Evolutionary conservation across 495 filamentous ascomycete genomes (phyloP), one percentile per base, ranked within the genome.

Genomic region (Ramalina intermedia): DNA sequence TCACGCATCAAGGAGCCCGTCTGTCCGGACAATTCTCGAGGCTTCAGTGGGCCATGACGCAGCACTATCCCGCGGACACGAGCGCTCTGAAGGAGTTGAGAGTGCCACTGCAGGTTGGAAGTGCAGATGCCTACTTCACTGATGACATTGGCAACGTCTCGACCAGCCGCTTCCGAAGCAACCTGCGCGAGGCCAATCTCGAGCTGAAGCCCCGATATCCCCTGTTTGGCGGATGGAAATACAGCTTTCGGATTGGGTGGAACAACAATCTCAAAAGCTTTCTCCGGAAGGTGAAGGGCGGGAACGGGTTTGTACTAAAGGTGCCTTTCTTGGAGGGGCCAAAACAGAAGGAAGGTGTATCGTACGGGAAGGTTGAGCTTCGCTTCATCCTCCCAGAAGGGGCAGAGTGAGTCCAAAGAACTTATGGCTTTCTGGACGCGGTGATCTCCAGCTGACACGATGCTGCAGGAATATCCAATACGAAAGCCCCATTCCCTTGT

Each of bases 121-220:
- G 81, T 46, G 70, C 76, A 45, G 80, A 94, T 57, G 74, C 91
- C 1, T 98, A 96, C 70, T 96, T 91, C 66, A 90, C 82, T 23
- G 91, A 98, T 61, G 89, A 89, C 53, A 94, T 98, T 58, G 91
- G 91, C 51, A 98, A 98, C 61, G 87, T 98, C 20, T 93, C 86
- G 17, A 98, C 91, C 24, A 94, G 85, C 48, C 77, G 78, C 57
- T 98, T 88, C 73, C 76, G 91, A 49, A 81, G 77, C 49, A 84
- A 79, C 55, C 35, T 43, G 24, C 75, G 82, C 2, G 87, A 94
- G 58, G 87, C 85, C 29, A 69, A 77, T 48, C 75, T 96, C 37
- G 91, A 96, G 66, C 75, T 96, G 51, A 87, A 84, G 66, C 93
- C 93, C 14, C 75, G 91, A 26, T 98, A 86, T 64, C 91, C 91